Evolutionary conservation across 1,284 basidiomycete genomes (phyloP).

Genomic region (Heliocybe sulcata): DNA sequence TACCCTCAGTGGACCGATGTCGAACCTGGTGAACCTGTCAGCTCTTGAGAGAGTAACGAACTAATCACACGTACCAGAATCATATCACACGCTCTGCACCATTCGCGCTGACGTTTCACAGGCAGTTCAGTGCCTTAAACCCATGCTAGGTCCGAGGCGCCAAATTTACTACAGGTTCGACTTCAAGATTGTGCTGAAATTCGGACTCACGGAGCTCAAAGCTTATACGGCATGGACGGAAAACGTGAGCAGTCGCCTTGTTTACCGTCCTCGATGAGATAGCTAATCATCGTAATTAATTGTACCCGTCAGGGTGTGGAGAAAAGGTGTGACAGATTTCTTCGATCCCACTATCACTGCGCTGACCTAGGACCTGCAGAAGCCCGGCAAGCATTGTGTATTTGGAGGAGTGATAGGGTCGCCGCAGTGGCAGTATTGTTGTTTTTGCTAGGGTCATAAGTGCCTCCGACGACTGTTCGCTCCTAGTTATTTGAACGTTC

Average conservation of each 20-base stretch:
- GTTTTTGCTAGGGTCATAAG: too few relatives aligned
- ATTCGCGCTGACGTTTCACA: neutral
- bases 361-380: neutral
- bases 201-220: slow-evolving; percentile 6
- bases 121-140: neutral
- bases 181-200: slow-evolving; percentile 2
- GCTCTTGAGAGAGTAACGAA: neutral
- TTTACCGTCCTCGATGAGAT: neutral
- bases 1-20: neutral
- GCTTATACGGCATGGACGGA: slow-evolving; percentile 1
- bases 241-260: neutral
- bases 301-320: neutral
- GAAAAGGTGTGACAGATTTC: neutral
- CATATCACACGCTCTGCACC: neutral
- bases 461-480: too few relatives aligned
- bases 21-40: neutral
- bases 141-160: neutral
- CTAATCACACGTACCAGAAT: neutral
- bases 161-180: neutral
- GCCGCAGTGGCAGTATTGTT: too few relatives aligned
- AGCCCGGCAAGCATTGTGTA: neutral
- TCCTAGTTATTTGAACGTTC: too few relatives aligned
- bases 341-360: neutral
- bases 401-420: neutral
- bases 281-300: neutral